These are phyloP conservation scores for Sherardia arvensis DNA, from an alignment of 257 asterid species.

Conservation along the genomic window DNA sequence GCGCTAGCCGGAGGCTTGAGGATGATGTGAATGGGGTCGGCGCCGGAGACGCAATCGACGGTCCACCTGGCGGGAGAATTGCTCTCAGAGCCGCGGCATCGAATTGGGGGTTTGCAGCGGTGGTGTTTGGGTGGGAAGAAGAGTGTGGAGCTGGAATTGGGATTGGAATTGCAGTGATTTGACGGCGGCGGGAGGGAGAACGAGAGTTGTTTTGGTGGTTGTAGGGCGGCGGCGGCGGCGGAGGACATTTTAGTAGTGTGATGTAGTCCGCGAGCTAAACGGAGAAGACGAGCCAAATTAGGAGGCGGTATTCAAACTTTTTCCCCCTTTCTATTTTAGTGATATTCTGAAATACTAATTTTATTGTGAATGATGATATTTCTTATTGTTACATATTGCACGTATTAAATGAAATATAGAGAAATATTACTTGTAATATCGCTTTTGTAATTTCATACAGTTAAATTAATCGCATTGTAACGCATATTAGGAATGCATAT, in stretches of 20 bases:
- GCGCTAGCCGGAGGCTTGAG: conserved; percentile 68
- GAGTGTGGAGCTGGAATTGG: conserved; percentile 9
- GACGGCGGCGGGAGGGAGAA: conserved; percentile 12
- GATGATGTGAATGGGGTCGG: conserved; percentile 79
- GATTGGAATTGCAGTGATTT: conserved; percentile 15
- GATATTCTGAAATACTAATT: too few species aligned
- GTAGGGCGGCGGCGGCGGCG: conserved; percentile 36
- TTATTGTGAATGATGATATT: too few species aligned
- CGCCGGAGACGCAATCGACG: conserved; percentile 59
- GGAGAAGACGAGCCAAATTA: conserved; percentile 9
- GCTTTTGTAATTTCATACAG: too few species aligned
- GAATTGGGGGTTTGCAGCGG: conserved; percentile 14
- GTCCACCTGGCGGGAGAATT: conserved; percentile 51
- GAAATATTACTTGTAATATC: too few species aligned
- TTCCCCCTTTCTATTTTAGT: background rate
- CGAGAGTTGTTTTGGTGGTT: conserved; percentile 20
- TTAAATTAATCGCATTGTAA: too few species aligned
- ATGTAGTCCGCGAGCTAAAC: background rate
- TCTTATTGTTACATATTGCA: too few species aligned
- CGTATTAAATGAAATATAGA: too few species aligned
- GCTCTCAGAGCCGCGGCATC: conserved; percentile 40
- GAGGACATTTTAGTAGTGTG: conserved; percentile 1
- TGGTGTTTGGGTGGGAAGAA: conserved; percentile 10
- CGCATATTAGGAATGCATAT: too few species aligned
- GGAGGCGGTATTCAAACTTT: background rate